Conservation (phyloP, 2,329 filamentous ascomycete genomes). For the Colletotrichum simmondsii region DNA sequence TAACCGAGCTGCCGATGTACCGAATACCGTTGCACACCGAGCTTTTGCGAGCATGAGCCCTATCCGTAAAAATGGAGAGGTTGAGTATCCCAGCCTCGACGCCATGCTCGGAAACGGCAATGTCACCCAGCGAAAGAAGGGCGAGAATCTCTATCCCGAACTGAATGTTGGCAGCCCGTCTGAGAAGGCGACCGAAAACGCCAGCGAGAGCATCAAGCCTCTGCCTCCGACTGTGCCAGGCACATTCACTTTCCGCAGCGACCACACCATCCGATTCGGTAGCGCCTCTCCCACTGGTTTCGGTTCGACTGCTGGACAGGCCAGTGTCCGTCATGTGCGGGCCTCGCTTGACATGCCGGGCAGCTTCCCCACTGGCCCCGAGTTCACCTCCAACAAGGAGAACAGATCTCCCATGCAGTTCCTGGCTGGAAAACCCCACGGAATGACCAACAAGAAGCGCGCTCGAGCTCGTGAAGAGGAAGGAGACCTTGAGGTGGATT, state of each 20-base stretch:
- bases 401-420: constrained; percentile 56
- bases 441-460: constrained; percentile 74
- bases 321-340: constrained; percentile 70
- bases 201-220: constrained; percentile 39
- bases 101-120: constrained; percentile 40
- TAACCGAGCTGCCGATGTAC: constrained; percentile 57
- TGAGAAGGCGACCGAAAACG: constrained; percentile 31
- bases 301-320: constrained; percentile 67
- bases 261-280: constrained; percentile 71
- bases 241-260: constrained; percentile 73
- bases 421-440: constrained; percentile 65
- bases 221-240: constrained; percentile 59
- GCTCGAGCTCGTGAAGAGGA: constrained; percentile 68
- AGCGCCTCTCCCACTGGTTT: constrained; percentile 61
- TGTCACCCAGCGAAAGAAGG: constrained; percentile 41
- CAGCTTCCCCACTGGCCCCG: constrained; percentile 55
- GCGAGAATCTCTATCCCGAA: constrained; percentile 63
- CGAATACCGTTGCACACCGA: constrained; percentile 45
- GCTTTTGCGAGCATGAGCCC: constrained; percentile 63
- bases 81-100: constrained; percentile 47
- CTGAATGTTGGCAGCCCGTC: constrained; percentile 44
- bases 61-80: constrained; percentile 44
- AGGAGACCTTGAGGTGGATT: constrained; percentile 68
- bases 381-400: constrained; percentile 62
- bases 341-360: constrained; percentile 66